Conservation (phyloP, 1,284 basidiomycete species). For the Sporisorium reilianum region DNA sequence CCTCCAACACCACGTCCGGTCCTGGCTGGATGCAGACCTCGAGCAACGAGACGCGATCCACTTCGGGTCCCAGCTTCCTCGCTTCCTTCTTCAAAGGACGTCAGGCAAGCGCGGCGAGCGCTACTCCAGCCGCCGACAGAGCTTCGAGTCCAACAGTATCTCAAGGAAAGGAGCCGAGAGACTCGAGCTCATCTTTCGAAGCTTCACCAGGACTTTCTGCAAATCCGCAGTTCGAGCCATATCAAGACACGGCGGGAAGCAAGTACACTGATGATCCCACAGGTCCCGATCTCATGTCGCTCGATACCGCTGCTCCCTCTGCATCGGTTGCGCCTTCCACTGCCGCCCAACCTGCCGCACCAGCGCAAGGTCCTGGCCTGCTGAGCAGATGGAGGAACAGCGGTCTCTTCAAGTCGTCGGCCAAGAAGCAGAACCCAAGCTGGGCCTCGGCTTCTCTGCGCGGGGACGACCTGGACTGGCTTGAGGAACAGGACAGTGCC, state of each 20-base stretch:
- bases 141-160: background rate
- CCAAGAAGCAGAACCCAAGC: constrained; percentile 20
- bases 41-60: constrained; percentile 29
- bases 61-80: constrained; percentile 31
- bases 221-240: constrained; percentile 22
- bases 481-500: constrained; percentile 34
- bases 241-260: constrained; percentile 20
- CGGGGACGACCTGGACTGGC: constrained; percentile 41
- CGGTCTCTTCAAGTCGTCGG: constrained; percentile 29
- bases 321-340: background rate
- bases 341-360: background rate
- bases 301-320: constrained; percentile 23
- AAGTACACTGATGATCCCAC: constrained; percentile 39
- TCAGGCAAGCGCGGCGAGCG: constrained; percentile 16
- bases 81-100: constrained; percentile 44
- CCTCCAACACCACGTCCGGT: constrained; percentile 17
- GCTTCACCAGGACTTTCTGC: constrained; percentile 6
- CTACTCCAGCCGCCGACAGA: background rate
- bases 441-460: constrained; percentile 22
- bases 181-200: constrained; percentile 9
- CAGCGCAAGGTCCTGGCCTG: constrained; percentile 25
- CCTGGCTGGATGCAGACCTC: constrained; percentile 48
- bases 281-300: constrained; percentile 42
- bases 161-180: constrained; percentile 12
- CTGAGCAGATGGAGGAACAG: constrained; percentile 43